These are phyloP conservation scores for Orbilia javanica DNA, from an alignment of 2,329 filamentous ascomycete genomes.

Conservation along the genomic window DNA sequence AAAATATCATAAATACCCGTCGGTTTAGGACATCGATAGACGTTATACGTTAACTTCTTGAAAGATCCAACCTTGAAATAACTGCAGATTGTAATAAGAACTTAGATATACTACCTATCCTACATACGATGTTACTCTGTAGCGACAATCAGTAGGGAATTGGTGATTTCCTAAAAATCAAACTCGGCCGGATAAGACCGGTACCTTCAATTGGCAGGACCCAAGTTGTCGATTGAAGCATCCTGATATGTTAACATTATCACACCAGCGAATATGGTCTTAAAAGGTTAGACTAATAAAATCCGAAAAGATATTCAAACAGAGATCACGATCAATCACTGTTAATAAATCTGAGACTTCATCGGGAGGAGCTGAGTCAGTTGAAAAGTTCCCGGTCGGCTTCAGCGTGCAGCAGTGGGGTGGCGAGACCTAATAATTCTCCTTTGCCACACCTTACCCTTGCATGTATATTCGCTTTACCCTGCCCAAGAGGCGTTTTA, in stretches of 20 bases:
- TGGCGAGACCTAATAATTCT: slow-evolving; percentile 26
- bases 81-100: neutral
- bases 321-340: neutral
- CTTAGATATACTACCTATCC: neutral
- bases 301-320: neutral
- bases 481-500: neutral
- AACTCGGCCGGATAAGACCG: neutral
- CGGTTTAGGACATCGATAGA: too few species aligned
- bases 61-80: neutral
- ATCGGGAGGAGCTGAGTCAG: neutral
- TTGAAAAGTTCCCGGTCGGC: slow-evolving; percentile 20
- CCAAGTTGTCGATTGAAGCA: neutral
- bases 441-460: slow-evolving; percentile 32
- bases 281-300: neutral
- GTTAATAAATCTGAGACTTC: slow-evolving; percentile 1
- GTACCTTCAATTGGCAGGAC: neutral
- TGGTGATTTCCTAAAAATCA: slow-evolving; percentile 1
- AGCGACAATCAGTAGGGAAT: neutral
- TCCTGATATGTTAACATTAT: neutral
- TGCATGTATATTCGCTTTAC: slow-evolving; percentile 23
- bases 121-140: too few species aligned
- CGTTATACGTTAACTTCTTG: too few species aligned
- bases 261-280: neutral
- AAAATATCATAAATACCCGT: too few species aligned
- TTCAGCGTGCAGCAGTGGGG: neutral